A percentile compares a stretch with the other conserved stretches of the same genome.
phyloP scores from a whole-genome alignment of 805 yeast species.

The Saturnispora silvae region DNA sequence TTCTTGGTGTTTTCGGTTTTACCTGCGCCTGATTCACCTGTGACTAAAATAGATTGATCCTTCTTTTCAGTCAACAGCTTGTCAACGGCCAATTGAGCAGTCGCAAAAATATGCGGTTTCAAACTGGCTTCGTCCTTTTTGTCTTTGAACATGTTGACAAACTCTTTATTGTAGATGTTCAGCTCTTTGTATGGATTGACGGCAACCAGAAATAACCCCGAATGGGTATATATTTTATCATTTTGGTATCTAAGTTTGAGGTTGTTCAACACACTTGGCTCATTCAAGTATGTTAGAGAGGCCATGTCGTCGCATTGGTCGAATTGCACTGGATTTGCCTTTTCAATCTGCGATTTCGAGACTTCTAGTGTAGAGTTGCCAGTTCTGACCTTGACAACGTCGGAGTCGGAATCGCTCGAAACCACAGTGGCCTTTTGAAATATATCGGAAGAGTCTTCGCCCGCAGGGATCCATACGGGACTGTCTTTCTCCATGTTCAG shows the following conservation, averaged over 20 bases:
- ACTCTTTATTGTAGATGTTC: conserved; percentile 56
- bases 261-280: conserved; percentile 89
- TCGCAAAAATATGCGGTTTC: conserved; percentile 86
- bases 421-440: conserved; percentile 48
- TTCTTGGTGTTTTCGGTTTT: conserved; percentile 96
- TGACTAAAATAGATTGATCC: conserved; percentile 88
- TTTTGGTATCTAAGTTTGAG: conserved; percentile 64
- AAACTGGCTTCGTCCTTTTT: conserved; percentile 4
- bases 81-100: conserved; percentile 77
- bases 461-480: not conserved
- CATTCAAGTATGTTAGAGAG: conserved; percentile 85
- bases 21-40: conserved; percentile 99
- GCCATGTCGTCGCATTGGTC: conserved; percentile 94
- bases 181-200: conserved; percentile 80
- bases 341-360: conserved; percentile 36
- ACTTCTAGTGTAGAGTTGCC: not conserved
- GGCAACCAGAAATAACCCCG: conserved; percentile 92
- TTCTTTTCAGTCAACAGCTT: conserved; percentile 56
- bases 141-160: conserved; percentile 38
- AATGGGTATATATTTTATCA: conserved; percentile 82
- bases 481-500: not conserved
- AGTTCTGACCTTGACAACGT: conserved; percentile 22
- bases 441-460: conserved; percentile 34
- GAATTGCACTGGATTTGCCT: conserved; percentile 81
- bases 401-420: conserved; percentile 16